Evolutionary conservation across 441 rosid species (phyloP), one percentile per base, ranked within the genome.

Genomic region (Erodium moschatum): DNA sequence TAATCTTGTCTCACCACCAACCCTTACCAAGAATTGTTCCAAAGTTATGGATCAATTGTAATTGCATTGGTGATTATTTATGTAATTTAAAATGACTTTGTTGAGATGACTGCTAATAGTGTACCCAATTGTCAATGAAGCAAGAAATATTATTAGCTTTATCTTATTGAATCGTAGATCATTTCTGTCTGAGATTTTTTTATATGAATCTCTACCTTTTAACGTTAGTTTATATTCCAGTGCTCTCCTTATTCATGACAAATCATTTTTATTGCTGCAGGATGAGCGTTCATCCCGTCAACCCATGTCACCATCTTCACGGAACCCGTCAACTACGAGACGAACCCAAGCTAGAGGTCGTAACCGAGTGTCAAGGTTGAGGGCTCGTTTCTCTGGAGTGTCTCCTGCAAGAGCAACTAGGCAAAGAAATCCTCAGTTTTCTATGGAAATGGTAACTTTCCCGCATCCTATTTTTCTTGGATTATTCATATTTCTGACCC

Each of bases 381-480:
- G 60, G 60, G n/a, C 8, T 52, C 60, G 60, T 15, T 16, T 52
- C n/a, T n/a, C 60, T 16, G 20, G 60, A 52, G 20, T 12, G 60
- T 52, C 60, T n/a, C 73, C 74, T 73, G 74, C 81, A 29, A 70
- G 74, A 56, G 46, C 79, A 70, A 66, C 76, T 10, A 70, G 76
- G 68, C 75, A 77, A 20, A 64, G 84, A 71, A 78, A 82, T 75
- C 72, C 86, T 70, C 84, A 63, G 21, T 92, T 89, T 80, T 85
- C 92, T 70, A 63, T 69, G 75, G 77, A 74, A 73, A 87, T 69
- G 96, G 98, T 92, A 85, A 33, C 52, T 68, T 67, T 62, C 48
- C 1, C 35, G 24, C 54, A 3, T 0, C 27, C 38, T 42, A 11
- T 44, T 46, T 65, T 64, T 50, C 19, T 65, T 24, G 40, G 18